Conservation (phyloP, 2,329 filamentous ascomycete species). For the Fusarium fujikuroi region DNA sequence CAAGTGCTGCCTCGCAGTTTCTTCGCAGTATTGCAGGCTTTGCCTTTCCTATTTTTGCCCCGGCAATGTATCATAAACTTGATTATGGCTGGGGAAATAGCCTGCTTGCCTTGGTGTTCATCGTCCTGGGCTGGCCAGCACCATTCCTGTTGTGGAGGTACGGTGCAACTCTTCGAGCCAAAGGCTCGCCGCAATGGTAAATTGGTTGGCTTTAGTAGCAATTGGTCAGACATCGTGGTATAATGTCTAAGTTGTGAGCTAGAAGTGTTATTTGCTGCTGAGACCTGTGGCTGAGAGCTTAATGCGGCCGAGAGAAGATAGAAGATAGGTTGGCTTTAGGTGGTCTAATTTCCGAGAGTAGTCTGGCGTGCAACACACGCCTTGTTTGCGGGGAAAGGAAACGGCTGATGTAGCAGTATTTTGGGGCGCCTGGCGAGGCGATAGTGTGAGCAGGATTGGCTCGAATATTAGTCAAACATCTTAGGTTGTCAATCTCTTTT, state of each 20-base stretch:
- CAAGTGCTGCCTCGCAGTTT: neutral
- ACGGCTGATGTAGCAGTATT: neutral
- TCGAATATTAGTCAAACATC: neutral
- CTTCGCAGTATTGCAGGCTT: neutral
- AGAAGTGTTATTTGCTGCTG: too few species aligned
- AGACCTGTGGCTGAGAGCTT: too few species aligned
- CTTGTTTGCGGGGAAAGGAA: fast-evolving
- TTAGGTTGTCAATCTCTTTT: neutral
- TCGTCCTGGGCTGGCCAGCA: neutral
- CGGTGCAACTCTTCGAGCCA: neutral
- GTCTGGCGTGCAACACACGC: neutral
- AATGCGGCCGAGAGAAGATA: too few species aligned
- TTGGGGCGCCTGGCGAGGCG: neutral
- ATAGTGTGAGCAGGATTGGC: neutral
- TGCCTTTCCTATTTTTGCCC: neutral
- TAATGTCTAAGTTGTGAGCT: too few species aligned
- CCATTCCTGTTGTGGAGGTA: neutral
- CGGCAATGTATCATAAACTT: neutral
- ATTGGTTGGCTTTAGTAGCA: neutral
- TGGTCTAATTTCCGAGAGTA: neutral
- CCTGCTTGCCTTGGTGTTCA: neutral
- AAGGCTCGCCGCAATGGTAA: neutral
- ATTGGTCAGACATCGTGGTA: too few species aligned
- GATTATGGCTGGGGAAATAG: neutral
- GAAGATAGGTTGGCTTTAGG: fast-evolving